Evolutionary conservation across 768 basidiomycete species (phyloP), one percentile per base, ranked within the genome.

Genomic region (Termitomyces sp.): DNA sequence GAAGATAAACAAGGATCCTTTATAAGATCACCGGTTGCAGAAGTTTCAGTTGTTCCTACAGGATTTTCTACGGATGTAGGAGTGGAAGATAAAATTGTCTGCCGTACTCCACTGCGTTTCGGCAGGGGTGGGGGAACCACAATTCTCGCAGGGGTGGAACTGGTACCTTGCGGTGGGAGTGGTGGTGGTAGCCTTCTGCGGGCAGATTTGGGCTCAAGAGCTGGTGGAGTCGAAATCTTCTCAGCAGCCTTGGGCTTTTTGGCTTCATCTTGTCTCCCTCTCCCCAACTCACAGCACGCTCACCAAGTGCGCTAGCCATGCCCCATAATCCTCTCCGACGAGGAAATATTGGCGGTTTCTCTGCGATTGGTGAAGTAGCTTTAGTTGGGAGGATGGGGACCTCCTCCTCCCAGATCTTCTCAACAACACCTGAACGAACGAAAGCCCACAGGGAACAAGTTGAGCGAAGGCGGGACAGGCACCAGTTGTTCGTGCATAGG

Each of bases 401-500:
- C 58, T 88, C 91, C 62, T 95, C 94, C 57, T 93, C 89, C 95
- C 95, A 97, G 5, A 96, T 76, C 64, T 87, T 88, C 60, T 94
- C 92, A 20, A 96, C 78, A 56, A 97, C 77, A 10, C 89, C 84
- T 0, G 84, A 86, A 26, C 93, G 83, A 53, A 96, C 86, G 66
- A 91, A 96, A 18, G 89, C 84, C 93, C 94, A 97, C 14, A 96
- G 75, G 5, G 87, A 88, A 71, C 93, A 95, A n/a, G 94, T 93
- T 40, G 87, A 80, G 13, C 94, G 84, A 20, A 97, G 77, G 8
- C 95, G 83, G 5, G 82, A 75, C 16, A 96, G 77, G 70, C 94
- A 96, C 88, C 93, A 96, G n/a, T 90, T 87, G 18, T 82, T 83
- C 12, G 81, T 75, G 67, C 94, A 97, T 2, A 97, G 76, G 1